These are phyloP conservation scores for Cordyceps cateniannulata DNA, from an alignment of 2,329 filamentous ascomycete genomes.

Conservation along the genomic window DNA sequence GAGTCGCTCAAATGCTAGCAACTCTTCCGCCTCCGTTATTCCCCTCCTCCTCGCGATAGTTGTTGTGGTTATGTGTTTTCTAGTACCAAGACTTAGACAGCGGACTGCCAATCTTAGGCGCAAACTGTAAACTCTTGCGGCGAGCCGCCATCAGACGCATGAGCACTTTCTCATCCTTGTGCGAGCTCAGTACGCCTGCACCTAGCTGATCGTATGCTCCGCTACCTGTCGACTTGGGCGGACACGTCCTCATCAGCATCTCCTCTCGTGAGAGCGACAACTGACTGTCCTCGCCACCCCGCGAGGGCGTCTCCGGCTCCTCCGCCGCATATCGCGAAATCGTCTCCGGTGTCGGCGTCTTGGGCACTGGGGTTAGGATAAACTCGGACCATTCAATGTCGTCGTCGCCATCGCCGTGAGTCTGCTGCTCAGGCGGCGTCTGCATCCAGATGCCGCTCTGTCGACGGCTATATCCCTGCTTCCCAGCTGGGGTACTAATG, in stretches of 20 bases:
- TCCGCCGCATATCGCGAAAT: constrained; percentile 47
- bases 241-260: constrained; percentile 47
- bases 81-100: constrained; percentile 49
- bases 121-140: constrained; percentile 72
- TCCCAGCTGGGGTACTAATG: constrained; percentile 28
- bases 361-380: constrained; percentile 49
- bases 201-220: constrained; percentile 33
- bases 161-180: constrained; percentile 51
- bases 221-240: constrained; percentile 36
- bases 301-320: constrained; percentile 40
- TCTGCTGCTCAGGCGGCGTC: constrained; percentile 41
- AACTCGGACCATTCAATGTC: constrained; percentile 36
- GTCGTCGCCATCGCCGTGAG: constrained; percentile 30
- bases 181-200: constrained; percentile 37
- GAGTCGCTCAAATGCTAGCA: constrained; percentile 12
- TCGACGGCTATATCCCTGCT: constrained; percentile 42
- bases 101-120: constrained; percentile 68
- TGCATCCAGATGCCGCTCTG: constrained; percentile 50
- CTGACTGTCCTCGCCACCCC: constrained; percentile 24
- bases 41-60: neutral
- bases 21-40: neutral
- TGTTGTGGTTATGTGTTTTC: constrained; percentile 12
- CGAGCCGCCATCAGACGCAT: constrained; percentile 63
- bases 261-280: constrained; percentile 28
- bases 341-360: constrained; percentile 51